phyloP scores from a whole-genome alignment of 2,329 filamentous ascomycete genomes.

The Penicillium digitatum region DNA sequence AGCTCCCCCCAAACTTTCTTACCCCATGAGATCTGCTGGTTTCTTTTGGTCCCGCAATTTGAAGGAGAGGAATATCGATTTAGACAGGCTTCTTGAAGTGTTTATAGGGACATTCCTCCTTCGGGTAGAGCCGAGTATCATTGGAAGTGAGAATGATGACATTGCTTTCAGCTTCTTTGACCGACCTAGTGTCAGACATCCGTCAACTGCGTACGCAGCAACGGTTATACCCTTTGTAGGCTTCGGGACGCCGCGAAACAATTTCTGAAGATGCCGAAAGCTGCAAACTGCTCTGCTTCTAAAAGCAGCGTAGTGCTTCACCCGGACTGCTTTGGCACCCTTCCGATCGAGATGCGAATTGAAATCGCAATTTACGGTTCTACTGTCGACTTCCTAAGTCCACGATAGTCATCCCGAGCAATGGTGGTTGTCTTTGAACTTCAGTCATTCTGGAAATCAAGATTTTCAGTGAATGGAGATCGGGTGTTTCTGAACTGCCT shows the following conservation, averaged over 20 bases:
- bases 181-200: neutral
- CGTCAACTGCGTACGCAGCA: fast-evolving
- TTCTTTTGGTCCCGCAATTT: conserved; percentile 1
- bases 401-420: conserved; percentile 3
- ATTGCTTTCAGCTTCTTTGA: neutral
- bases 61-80: neutral
- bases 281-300: neutral
- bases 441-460: conserved; percentile 2
- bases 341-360: conserved; percentile 5
- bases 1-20: neutral
- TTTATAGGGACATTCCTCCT: neutral
- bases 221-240: neutral
- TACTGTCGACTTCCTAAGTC: conserved; percentile 5
- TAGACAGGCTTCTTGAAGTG: conserved; percentile 7
- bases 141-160: neutral
- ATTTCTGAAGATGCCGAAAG: neutral
- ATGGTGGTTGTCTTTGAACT: conserved; percentile 8
- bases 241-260: neutral
- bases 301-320: neutral
- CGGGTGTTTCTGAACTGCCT: conserved; percentile 1
- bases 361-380: conserved; percentile 1
- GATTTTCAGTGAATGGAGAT: conserved; percentile 2
- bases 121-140: neutral
- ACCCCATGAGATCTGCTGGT: conserved; percentile 6
- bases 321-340: neutral